Conservation (phyloP, 2,329 filamentous ascomycete species). For the Botryotinia narcissicola region DNA sequence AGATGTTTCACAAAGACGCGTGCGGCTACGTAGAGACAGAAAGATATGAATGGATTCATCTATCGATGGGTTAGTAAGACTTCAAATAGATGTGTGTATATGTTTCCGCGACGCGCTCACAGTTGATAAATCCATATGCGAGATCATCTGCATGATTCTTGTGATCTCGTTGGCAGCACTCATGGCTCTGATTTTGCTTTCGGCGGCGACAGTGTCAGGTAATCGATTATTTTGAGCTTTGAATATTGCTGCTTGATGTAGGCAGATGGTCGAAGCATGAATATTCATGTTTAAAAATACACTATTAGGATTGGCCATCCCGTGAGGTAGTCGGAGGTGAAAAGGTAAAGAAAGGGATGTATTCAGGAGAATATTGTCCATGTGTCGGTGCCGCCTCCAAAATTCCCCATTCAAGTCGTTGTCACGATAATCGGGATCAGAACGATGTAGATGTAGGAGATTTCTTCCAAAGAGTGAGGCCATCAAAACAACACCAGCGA, state of each 20-base stretch:
- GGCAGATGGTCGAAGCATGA: conserved; percentile 90
- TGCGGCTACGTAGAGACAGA: conserved; percentile 93
- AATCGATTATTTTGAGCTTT: conserved; percentile 89
- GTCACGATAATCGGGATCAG: conserved; percentile 76
- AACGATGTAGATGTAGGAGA: conserved; percentile 84
- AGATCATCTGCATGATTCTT: conserved; percentile 92
- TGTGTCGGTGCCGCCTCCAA: conserved; percentile 86
- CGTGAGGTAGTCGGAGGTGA: conserved; percentile 73
- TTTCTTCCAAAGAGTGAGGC: conserved; percentile 91
- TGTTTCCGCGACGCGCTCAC: conserved; percentile 52
- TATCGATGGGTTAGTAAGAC: conserved; percentile 41
- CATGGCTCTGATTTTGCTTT: conserved; percentile 91
- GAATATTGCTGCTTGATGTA: conserved; percentile 98
- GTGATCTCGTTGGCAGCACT: conserved; percentile 92
- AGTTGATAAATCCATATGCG: conserved; percentile 78
- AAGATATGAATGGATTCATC: conserved; percentile 95
- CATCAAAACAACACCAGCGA: conserved; percentile 78
- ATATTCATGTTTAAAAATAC: conserved; percentile 97
- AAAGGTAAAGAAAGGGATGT: conserved; percentile 80
- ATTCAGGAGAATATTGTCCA: conserved; percentile 89
- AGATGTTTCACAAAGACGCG: conserved; percentile 94
- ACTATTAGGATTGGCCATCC: conserved; percentile 75
- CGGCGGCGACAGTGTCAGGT: conserved; percentile 71
- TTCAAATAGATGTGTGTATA: neutral
- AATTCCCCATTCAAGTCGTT: conserved; percentile 89